These are phyloP conservation scores for Vaccinium macrocarpon DNA, from an alignment of 148 eudicot species.

Conservation along the genomic window DNA sequence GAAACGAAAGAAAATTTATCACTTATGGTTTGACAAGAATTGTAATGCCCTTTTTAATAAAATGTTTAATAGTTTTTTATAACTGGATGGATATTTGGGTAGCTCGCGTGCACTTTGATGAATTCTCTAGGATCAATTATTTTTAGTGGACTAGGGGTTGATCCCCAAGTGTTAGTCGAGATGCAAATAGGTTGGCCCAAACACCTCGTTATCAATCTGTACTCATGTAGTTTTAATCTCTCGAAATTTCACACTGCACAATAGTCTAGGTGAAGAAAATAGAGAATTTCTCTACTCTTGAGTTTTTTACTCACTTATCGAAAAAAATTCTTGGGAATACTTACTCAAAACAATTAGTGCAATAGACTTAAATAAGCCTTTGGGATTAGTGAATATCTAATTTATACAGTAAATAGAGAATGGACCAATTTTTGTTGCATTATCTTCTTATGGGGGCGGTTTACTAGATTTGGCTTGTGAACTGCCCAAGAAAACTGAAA, in stretches of 20 bases:
- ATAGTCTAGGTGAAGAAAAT: not conserved
- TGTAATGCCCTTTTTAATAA: too few relatives aligned
- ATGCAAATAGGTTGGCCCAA: too few relatives aligned
- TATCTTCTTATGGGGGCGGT: constrained; percentile 22
- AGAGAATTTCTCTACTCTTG: not conserved
- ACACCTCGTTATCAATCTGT: too few relatives aligned
- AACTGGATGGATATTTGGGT: too few relatives aligned
- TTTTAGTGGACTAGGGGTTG: too few relatives aligned
- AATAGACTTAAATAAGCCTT: not conserved
- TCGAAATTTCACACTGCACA: not conserved
- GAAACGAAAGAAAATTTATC: too few relatives aligned
- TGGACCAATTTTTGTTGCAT: not conserved
- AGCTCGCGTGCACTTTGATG: too few relatives aligned
- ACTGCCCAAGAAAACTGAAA: constrained; percentile 36
- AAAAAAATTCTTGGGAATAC: not conserved
- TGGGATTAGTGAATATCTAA: not conserved
- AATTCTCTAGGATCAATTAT: too few relatives aligned
- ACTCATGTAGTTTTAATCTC: not conserved
- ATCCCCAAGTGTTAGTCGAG: too few relatives aligned
- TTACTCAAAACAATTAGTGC: not conserved
- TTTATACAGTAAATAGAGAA: not conserved
- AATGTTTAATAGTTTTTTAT: too few relatives aligned
- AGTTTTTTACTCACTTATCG: not conserved
- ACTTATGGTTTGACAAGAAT: too few relatives aligned
- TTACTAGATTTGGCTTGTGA: constrained; percentile 21